Evolutionary conservation across 2,329 filamentous ascomycete species (phyloP).

Genomic region (Fusarium sp.): DNA sequence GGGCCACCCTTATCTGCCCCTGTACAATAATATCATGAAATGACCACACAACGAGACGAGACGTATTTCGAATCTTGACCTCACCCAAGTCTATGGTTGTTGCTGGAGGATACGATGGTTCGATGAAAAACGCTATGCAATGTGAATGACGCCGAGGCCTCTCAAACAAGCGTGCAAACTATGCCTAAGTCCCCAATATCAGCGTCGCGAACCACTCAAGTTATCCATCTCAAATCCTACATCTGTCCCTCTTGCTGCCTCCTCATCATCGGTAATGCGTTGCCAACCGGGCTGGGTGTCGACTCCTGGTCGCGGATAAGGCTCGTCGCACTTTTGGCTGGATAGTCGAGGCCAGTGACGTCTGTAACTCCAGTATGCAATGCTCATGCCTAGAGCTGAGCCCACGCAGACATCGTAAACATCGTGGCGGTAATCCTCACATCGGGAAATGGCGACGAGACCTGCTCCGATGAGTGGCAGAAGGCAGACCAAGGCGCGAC

Average conservation of each 20-base stretch:
- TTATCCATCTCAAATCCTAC: constrained; percentile 55
- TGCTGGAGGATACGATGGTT: not conserved
- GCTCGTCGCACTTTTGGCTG: constrained; percentile 66
- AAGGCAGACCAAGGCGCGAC: constrained; percentile 68
- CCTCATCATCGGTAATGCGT: constrained; percentile 66
- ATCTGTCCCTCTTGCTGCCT: constrained; percentile 53
- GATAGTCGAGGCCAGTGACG: constrained; percentile 70
- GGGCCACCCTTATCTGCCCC: constrained; percentile 41
- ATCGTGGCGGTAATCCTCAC: constrained; percentile 77
- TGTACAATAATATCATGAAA: constrained; percentile 51
- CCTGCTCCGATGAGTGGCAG: constrained; percentile 70
- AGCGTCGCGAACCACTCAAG: constrained; percentile 42
- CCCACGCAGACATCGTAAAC: constrained; percentile 76
- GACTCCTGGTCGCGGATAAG: constrained; percentile 62
- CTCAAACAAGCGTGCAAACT: constrained; percentile 32
- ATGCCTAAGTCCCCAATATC: constrained; percentile 44
- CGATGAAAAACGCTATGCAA: constrained; percentile 20
- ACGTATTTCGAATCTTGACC: constrained; percentile 19
- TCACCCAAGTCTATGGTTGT: constrained; percentile 25
- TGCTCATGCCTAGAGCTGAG: constrained; percentile 66
- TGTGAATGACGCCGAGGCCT: constrained; percentile 15
- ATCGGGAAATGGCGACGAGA: constrained; percentile 76
- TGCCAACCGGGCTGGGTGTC: constrained; percentile 53
- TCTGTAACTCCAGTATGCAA: constrained; percentile 75
- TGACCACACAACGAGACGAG: constrained; percentile 38